phyloP scores from a whole-genome alignment of 2,329 filamentous ascomycete genomes.

The Colletotrichum nymphaeae region DNA sequence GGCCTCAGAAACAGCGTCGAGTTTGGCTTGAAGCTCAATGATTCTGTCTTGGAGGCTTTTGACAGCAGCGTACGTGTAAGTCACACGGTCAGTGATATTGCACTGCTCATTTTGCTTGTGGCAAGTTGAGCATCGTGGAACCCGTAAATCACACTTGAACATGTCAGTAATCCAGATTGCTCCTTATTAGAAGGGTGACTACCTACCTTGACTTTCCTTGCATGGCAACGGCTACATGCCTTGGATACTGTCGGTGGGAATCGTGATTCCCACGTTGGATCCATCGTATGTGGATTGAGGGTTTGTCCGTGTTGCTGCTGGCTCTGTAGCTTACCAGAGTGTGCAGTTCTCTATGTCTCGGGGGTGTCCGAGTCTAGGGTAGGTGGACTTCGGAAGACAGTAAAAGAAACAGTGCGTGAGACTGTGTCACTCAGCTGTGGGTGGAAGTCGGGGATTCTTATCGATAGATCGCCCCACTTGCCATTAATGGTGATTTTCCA shows the following conservation, averaged over 20 bases:
- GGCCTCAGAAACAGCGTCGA: background rate
- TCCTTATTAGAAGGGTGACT: background rate
- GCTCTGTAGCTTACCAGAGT: background rate
- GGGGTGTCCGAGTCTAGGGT: conserved; percentile 1
- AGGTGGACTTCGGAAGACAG: background rate
- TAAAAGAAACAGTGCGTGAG: background rate
- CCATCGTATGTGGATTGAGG: background rate
- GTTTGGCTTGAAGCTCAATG: conserved; percentile 18
- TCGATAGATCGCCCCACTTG: background rate
- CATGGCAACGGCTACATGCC: conserved; percentile 34
- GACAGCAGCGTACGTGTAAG: conserved; percentile 34
- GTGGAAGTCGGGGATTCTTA: background rate
- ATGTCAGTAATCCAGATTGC: background rate
- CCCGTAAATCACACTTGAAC: conserved; percentile 41
- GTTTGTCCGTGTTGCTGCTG: background rate
- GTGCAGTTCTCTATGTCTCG: background rate
- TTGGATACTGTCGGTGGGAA: conserved; percentile 31
- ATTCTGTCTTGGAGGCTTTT: conserved; percentile 27
- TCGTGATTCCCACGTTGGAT: conserved; percentile 16
- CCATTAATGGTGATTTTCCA: background rate
- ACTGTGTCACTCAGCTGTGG: background rate
- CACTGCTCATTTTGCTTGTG: conserved; percentile 32
- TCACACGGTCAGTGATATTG: conserved; percentile 37
- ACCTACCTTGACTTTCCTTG: conserved; percentile 40
- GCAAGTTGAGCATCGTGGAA: conserved; percentile 39